phyloP scores from a whole-genome alignment of 2,329 filamentous ascomycete species.

The Monosporascus sp. region DNA sequence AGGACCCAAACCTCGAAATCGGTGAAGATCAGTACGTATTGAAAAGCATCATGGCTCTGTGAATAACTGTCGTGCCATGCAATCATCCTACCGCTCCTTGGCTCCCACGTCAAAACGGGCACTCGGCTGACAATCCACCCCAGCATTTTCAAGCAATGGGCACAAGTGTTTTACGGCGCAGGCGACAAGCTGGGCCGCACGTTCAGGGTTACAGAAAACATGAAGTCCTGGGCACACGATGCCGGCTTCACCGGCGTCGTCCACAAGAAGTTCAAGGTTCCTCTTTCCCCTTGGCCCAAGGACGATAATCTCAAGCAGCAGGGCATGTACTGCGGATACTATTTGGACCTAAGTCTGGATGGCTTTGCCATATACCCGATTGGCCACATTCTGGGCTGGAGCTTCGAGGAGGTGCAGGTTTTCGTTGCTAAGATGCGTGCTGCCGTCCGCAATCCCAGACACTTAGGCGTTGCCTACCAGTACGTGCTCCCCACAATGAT shows the following conservation, averaged over 20 bases:
- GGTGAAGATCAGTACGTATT: background rate
- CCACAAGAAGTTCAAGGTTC: background rate
- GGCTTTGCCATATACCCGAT: background rate
- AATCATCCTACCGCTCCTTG: background rate
- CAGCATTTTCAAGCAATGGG: no score
- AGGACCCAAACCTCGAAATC: slow-evolving; percentile 13
- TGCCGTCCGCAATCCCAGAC: no score
- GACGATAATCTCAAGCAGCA: slow-evolving; percentile 1
- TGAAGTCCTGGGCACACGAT: background rate
- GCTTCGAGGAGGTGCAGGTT: slow-evolving; percentile 1
- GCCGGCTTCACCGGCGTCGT: no score
- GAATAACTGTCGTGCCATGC: background rate
- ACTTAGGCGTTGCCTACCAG: no score
- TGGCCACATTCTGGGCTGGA: background rate
- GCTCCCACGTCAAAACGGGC: no score
- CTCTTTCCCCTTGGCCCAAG: background rate
- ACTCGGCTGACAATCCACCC: no score
- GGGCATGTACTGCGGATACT: background rate
- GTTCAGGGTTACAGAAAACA: background rate
- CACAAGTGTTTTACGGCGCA: no score
- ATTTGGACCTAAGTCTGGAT: no score
- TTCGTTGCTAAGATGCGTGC: background rate
- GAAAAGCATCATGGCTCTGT: background rate
- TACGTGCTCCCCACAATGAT: no score
- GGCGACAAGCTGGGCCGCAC: no score